Evolutionary conservation across 768 basidiomycete species (phyloP).

Genomic region (Naganishia kalamii): DNA sequence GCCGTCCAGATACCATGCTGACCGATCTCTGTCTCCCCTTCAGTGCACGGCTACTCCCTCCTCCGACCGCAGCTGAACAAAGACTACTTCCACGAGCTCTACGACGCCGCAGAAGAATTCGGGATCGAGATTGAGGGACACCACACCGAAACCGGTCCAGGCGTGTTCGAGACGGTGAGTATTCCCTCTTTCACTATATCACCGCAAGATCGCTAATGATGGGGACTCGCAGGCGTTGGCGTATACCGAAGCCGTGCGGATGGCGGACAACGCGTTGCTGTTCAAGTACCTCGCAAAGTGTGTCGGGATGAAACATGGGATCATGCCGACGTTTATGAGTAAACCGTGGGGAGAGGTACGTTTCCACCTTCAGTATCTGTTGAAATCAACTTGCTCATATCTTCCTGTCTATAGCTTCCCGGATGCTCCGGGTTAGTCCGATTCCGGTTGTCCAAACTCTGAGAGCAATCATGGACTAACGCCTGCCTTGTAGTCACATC

Average conservation of each 20-base stretch:
- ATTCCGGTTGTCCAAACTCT: neutral
- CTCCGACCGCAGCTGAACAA: slow-evolving; percentile 83
- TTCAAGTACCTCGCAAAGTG: slow-evolving; percentile 93
- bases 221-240: slow-evolving; percentile 32
- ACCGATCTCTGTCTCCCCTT: neutral
- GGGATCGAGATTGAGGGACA: slow-evolving; percentile 78
- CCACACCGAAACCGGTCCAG: slow-evolving; percentile 51
- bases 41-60: slow-evolving; percentile 96
- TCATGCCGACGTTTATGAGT: slow-evolving; percentile 96
- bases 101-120: slow-evolving; percentile 61
- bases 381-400: neutral
- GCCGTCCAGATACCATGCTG: neutral
- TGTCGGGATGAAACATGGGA: slow-evolving; percentile 75
- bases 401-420: slow-evolving; percentile 59
- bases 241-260: slow-evolving; percentile 42
- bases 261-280: slow-evolving; percentile 59
- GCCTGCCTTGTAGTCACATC: slow-evolving; percentile 54
- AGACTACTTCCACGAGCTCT: slow-evolving; percentile 81
- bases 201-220: neutral
- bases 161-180: slow-evolving; percentile 43
- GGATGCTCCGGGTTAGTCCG: slow-evolving; percentile 79
- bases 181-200: neutral
- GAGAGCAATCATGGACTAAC: neutral
- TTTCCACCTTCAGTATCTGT: slow-evolving; percentile 12
- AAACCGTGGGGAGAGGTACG: slow-evolving; percentile 89